These are phyloP conservation scores for Nemania sp. DNA, from an alignment of 2,329 filamentous ascomycete genomes.

Conservation along the genomic window DNA sequence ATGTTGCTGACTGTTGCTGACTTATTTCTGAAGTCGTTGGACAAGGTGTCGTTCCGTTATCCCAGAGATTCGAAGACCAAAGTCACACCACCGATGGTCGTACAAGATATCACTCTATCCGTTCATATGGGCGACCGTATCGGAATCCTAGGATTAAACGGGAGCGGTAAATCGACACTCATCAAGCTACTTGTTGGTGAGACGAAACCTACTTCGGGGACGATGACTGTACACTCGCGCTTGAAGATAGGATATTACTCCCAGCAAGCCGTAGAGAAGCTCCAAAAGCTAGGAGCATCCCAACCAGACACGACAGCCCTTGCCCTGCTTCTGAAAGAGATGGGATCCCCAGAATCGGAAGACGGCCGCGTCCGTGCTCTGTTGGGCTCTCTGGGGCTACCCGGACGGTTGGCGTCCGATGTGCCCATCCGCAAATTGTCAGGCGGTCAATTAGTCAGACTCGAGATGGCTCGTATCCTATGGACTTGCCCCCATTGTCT, in stretches of 20 bases:
- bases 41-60: constrained; percentile 70
- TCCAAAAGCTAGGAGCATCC: constrained; percentile 57
- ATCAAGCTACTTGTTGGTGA: constrained; percentile 70
- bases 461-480: constrained; percentile 68
- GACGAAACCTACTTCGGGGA: constrained; percentile 61
- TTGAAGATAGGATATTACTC: constrained; percentile 76
- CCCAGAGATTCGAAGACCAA: constrained; percentile 36
- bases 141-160: constrained; percentile 78
- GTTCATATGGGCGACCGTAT: constrained; percentile 74
- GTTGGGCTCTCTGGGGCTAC: constrained; percentile 69
- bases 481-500: constrained; percentile 71
- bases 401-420: constrained; percentile 71
- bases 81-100: constrained; percentile 46
- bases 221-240: constrained; percentile 67
- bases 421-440: constrained; percentile 74
- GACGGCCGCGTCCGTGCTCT: constrained; percentile 71
- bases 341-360: constrained; percentile 50
- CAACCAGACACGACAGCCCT: constrained; percentile 65
- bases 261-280: constrained; percentile 73
- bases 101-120: constrained; percentile 68
- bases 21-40: constrained; percentile 53
- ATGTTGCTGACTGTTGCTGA: background rate
- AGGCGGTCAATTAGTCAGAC: constrained; percentile 73
- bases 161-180: constrained; percentile 79
- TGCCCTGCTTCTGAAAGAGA: constrained; percentile 60